Conservation (phyloP, 2,329 filamentous ascomycete genomes). For the Ceratocystis colombiana region DNA sequence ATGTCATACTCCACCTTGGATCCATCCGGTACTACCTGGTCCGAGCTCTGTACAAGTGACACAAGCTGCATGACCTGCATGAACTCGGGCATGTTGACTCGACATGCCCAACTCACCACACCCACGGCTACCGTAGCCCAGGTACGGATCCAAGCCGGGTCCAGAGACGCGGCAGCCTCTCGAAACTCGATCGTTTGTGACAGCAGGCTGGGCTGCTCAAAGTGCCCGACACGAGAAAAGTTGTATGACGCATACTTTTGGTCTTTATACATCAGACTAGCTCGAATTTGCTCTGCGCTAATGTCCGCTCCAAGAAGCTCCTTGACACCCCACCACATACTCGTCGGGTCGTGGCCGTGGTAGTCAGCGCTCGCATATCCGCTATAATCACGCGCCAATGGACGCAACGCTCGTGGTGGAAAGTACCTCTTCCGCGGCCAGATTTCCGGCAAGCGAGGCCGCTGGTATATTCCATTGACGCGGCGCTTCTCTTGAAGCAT, state of each 20-base stretch:
- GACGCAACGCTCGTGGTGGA: neutral
- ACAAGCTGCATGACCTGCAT: conserved; percentile 29
- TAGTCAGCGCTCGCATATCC: neutral
- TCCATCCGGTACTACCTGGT: conserved; percentile 19
- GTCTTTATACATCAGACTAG: conserved; percentile 28
- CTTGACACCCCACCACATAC: conserved; percentile 28
- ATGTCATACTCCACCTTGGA: conserved; percentile 31
- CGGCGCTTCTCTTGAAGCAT: neutral
- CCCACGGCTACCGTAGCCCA: conserved; percentile 34
- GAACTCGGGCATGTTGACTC: conserved; percentile 31
- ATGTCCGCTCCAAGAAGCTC: conserved; percentile 29
- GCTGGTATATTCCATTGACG: conserved; percentile 8
- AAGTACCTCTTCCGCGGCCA: conserved; percentile 19
- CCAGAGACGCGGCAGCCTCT: conserved; percentile 32
- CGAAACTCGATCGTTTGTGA: conserved; percentile 34
- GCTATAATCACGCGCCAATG: neutral
- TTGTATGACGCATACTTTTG: conserved; percentile 25
- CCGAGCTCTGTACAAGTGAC: conserved; percentile 26
- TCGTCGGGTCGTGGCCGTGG: neutral
- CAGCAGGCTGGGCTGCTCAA: neutral
- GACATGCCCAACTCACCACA: conserved; percentile 29
- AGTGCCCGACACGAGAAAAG: conserved; percentile 5
- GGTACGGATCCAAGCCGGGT: conserved; percentile 31
- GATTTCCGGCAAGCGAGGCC: conserved; percentile 10
- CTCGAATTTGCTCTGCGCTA: conserved; percentile 28